Base-by-base conservation (phyloP, 2,329 filamentous ascomycete genomes). In the Clonostachys rosea region DNA sequence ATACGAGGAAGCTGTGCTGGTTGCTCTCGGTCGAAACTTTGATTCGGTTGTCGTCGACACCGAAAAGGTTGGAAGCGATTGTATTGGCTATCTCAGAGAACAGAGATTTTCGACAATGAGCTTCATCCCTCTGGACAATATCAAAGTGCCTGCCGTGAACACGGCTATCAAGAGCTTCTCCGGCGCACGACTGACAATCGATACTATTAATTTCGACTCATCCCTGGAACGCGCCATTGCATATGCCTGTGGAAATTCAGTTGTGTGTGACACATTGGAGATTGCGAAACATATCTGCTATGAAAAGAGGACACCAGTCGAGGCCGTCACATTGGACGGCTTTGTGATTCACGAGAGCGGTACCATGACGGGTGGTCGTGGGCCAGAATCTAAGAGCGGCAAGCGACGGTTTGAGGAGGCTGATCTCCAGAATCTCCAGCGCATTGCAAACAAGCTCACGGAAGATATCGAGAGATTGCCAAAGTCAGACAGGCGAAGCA, bases 301-400 rank as follows among this genome's bases (percentile, higher is more conserved):
- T 62, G 83, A 88, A 48, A 86, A 83, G 53, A 85, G 81, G 34
- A 85, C 96, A 34, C 87, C 91, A 49, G 91, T 95, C 46, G 97
- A 97, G 66, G 91, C 92, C 6, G 92, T 99, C 12, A 95, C 91
- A 1, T 68, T 97, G 12, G 91, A 97, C 60, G 94, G 94, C n/a
- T 92, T 87, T 47, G 87, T 99, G 50, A 96, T 99, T 53, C 91
- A 96, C 71, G 97, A 97, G 64, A 91, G 89, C 42, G 94, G 94
- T 60, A 78, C 95, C 46, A 97, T 99, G 87, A 97, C 94, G 43
- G 94, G 94, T 75, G 94, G 94, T 54, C 87, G 91, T 51, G 86
- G 90, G 33, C 85, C 84, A 1, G 82, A 87, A 42, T 79, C 84
- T 42, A 89, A 87, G 63, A 83, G 85, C 47, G 81, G 81, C 49